phyloP scores from a whole-genome alignment of 768 basidiomycete species.

The Kwoniella botswanensis region DNA sequence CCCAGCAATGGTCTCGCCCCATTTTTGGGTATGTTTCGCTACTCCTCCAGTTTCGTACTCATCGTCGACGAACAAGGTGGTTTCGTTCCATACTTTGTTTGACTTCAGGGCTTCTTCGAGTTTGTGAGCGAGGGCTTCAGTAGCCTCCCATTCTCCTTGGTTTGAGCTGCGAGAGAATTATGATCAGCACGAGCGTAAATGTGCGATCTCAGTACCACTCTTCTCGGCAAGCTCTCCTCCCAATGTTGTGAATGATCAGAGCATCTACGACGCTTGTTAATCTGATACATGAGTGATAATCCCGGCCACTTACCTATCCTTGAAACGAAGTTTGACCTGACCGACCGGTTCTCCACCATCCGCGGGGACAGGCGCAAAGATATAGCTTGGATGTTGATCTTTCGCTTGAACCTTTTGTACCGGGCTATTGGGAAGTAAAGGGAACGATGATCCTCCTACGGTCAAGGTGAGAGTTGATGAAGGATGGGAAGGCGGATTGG shows the following conservation, averaged over 20 bases:
- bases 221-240: too few relatives aligned
- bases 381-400: conserved; percentile 48
- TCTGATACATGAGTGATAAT: neutral
- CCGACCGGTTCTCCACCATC: conserved; percentile 48
- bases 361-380: conserved; percentile 47
- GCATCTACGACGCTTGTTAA: too few relatives aligned
- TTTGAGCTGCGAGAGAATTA: conserved; percentile 21
- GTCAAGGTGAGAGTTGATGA: conserved; percentile 48
- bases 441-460: conserved; percentile 49
- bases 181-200: neutral
- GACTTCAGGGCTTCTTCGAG: conserved; percentile 47
- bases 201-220: too few relatives aligned
- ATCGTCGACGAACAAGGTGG: conserved; percentile 47
- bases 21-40: conserved; percentile 26
- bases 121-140: conserved; percentile 39
- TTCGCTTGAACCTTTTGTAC: conserved; percentile 47
- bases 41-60: conserved; percentile 47
- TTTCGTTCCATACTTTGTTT: conserved; percentile 52
- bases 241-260: too few relatives aligned
- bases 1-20: conserved; percentile 49
- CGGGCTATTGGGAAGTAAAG: conserved; percentile 44
- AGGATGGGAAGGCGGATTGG: conserved; percentile 47
- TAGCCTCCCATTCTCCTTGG: conserved; percentile 51
- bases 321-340: conserved; percentile 49
- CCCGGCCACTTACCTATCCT: conserved; percentile 34